Base-by-base conservation (phyloP, 345 rosid genomes). In the Salix purpurea region DNA sequence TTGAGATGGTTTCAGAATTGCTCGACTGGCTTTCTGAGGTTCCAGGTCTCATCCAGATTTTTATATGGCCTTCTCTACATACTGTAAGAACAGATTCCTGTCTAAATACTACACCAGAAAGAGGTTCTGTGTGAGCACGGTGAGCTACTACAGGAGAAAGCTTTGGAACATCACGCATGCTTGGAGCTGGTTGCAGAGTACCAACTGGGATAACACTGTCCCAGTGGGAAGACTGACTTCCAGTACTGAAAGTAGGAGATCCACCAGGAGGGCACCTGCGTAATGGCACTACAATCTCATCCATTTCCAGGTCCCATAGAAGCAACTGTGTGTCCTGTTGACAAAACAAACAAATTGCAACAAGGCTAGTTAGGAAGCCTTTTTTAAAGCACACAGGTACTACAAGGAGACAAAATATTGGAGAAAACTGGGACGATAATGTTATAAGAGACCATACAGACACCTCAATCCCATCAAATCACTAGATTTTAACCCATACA, bases 181-280 rank as follows among this genome's bases (percentile, higher is more conserved):
- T 92, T 68, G 98, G 98, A 64, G 99, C 98, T 36, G 97, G 90
- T 81, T 94, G 99, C 75, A 96, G 86, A 68, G 92, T 89, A 54
- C 98, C 97, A 74, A 90, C 67, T 7, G 97, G 97, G 77, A 75
- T 73, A 46, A 74, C 80, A 73, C 83, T 96, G 90, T 96, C 99
- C 99, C 99, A 96, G 75, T 96, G 99, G 24, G 98, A 84, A 46
- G 99, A 94, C 78, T 94, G 99, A 88, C 98, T 96, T 82, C 99
- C 99, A 1, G 97, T 79, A 73, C 97, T 92, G 86, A 87, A 92
- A 69, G 98, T 92, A 11, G 98, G 99, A 26, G 99, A 96, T 56
- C 98, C 99, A 78, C 97, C 99, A 40, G 90, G 91, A 72, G 97
- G 91, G 46, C 89, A 77, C 78, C 98, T 86, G 30, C 98, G 92